Evolutionary conservation across 441 rosid species (phyloP), one percentile per base, ranked within the genome.

Genomic region (Capsella rubella): DNA sequence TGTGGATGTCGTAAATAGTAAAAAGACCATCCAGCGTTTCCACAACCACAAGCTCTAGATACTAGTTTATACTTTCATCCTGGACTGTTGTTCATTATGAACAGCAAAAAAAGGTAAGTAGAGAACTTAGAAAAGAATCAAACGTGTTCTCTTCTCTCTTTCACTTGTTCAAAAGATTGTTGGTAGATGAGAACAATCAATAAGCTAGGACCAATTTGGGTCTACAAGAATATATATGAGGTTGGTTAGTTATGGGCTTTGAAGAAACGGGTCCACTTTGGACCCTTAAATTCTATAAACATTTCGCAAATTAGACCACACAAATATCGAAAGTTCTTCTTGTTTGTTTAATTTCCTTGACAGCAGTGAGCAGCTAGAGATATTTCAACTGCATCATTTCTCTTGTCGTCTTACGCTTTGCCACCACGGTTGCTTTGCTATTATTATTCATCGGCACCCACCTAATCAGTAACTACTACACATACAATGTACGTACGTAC

Each of bases 171-270:
- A 34, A 37, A 28, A 55, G 16, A 35, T 47, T 74, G 67, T 59
- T 53, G 50, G 79, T 60, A 61, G 79, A 53, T 68, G 74, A 54
- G 42, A 53, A 69, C 9, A 75, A 32, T 75, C 29, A 75, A 69
- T 75, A 69, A 69, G 64, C 66, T 62, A 69, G 71, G 75, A 61
- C 74, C 69, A 61, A n/a, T 25, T 69, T 69, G 6, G 58, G 64
- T 11, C 79, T 75, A 62, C 74, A 60, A 45, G 51, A 21, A 21
- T 21, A 2, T 21, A 60, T 15, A 46, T 34, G n/a, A 69, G 34
- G 32, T 51, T 61, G 16, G 32, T 67, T 42, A 43, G 42, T 42
- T 60, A 6, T 67, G 69, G 74, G 78, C 57, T 68, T 60, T 34
- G 68, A 45, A 67, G 3, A 34, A 47, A 53, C 53, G 64, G 60